Evolutionary conservation across 2,329 filamentous ascomycete genomes (phyloP).

Genomic region (Gliomastix tumulicola): DNA sequence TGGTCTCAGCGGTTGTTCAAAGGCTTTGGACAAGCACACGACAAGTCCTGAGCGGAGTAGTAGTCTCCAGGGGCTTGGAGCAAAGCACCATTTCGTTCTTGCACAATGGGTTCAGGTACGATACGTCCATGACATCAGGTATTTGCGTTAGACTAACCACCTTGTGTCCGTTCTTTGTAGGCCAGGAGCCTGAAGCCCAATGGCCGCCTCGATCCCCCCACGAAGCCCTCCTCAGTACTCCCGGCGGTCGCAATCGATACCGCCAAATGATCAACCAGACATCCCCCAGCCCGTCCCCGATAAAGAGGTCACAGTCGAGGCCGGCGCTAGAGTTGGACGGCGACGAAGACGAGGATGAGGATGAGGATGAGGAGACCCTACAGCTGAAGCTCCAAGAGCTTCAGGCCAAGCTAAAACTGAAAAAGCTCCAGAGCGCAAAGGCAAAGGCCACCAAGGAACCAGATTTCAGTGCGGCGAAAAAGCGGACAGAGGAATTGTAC

Average conservation of each 20-base stretch:
- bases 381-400: constrained; percentile 83
- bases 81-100: too few species aligned
- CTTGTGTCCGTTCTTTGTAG: too few species aligned
- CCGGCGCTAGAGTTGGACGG: constrained; percentile 28
- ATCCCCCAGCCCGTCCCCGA: constrained; percentile 63
- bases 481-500: too few species aligned
- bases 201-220: constrained; percentile 63
- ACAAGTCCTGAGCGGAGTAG: too few species aligned
- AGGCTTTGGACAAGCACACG: too few species aligned
- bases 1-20: too few species aligned
- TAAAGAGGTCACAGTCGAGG: constrained; percentile 15
- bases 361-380: constrained; percentile 84
- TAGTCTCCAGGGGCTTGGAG: too few species aligned
- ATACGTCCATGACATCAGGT: too few species aligned
- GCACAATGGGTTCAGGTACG: too few species aligned
- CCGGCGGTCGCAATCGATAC: constrained; percentile 71
- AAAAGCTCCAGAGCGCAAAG: constrained; percentile 65
- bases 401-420: constrained; percentile 79
- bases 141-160: too few species aligned
- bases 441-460: constrained; percentile 7
- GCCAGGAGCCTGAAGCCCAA: constrained; percentile 38
- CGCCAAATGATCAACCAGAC: constrained; percentile 59
- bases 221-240: constrained; percentile 60
- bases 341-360: constrained; percentile 51
- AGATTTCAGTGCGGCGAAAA: too few species aligned